A percentile compares a stretch with the other conserved stretches of the same genome.
These are phyloP conservation scores for Digitaria exilis DNA, from an alignment of 202 grass and related monocot species.

Conservation along the genomic window DNA sequence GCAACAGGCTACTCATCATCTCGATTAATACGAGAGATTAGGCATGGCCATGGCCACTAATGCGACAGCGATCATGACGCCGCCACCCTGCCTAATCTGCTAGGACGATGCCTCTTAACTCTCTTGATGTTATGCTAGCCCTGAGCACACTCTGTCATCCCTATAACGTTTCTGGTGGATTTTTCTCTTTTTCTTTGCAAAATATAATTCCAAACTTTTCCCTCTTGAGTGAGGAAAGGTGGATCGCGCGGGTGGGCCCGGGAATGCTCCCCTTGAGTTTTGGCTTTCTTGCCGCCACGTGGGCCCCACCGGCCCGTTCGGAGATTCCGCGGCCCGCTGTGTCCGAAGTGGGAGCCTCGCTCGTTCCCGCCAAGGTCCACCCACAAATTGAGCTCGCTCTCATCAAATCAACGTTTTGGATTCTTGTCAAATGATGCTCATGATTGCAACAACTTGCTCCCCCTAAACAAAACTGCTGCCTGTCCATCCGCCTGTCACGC, in stretches of 20 bases:
- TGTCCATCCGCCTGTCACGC: neutral
- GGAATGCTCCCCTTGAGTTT: neutral
- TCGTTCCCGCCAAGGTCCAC: neutral
- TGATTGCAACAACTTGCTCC: neutral
- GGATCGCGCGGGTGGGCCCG: neutral
- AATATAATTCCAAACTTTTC: neutral
- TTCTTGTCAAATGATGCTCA: slow-evolving; percentile 2
- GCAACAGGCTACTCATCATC: neutral
- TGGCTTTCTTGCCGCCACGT: neutral
- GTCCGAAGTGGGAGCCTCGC: neutral
- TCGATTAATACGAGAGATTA: neutral
- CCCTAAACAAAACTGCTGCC: neutral
- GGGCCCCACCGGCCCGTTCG: neutral
- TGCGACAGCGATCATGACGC: slow-evolving; percentile 30
- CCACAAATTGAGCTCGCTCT: neutral
- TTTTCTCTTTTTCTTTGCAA: neutral
- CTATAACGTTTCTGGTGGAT: neutral
- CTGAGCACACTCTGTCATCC: too few relatives aligned
- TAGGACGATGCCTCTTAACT: neutral
- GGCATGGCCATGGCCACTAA: slow-evolving; percentile 37
- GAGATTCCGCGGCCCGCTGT: slow-evolving; percentile 33
- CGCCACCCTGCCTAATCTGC: neutral
- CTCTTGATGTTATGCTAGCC: neutral
- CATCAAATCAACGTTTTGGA: neutral
- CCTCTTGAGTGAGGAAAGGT: neutral